Base-by-base conservation (phyloP, 2,329 filamentous ascomycete species). In the Raffaelea ambrosiae region DNA sequence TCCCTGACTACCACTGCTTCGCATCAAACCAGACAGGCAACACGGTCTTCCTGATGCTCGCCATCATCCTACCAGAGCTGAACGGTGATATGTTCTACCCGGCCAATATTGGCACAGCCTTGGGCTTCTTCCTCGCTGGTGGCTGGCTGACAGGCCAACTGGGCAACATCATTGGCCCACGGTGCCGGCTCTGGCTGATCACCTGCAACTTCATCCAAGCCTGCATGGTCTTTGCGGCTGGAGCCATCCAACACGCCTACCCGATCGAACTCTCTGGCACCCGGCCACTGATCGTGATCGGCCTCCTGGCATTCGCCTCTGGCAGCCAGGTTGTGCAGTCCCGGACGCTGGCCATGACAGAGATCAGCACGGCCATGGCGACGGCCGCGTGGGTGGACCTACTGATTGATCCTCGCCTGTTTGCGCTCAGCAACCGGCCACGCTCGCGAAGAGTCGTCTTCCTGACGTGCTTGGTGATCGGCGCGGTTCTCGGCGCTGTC, bases 21-120 rank as follows among this genome's bases (percentile, higher is more conserved):
- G 74, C 76, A 14, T 81, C 77, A 26, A 83, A 83, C 59, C 78
- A 83, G 57, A 83, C 79, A 0, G 79, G 80, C 50, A 83, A 83
- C 62, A 81, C 78, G 2, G 72, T 83, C 43, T 74, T 83, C 55
- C 67, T 82, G 9, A 64, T 70, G 49, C 57, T 75, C 11, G 76
- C 75, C 26, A 65, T 80, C 48, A 63, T 74, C 33, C 55, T 74
- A 26, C 72, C 75, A 9, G 58, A 70, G 33, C 60, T 73, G 50
- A 63, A 72, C 53, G 66, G 68, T 40, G 64, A 71, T 19, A 63
- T 69, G 57, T 79, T 79, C 59, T 64, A 69, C 54, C 70, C 72
- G 13, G 55, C 68, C 42, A 80, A 81, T 53, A 76, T 81, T 39
- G 76, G 68, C 38, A 62, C 72, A 13, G 73, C 73, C 16, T 69